Evolutionary conservation across 164 flowering plant species (phyloP).

Genomic region (Berberis thunbergii): DNA sequence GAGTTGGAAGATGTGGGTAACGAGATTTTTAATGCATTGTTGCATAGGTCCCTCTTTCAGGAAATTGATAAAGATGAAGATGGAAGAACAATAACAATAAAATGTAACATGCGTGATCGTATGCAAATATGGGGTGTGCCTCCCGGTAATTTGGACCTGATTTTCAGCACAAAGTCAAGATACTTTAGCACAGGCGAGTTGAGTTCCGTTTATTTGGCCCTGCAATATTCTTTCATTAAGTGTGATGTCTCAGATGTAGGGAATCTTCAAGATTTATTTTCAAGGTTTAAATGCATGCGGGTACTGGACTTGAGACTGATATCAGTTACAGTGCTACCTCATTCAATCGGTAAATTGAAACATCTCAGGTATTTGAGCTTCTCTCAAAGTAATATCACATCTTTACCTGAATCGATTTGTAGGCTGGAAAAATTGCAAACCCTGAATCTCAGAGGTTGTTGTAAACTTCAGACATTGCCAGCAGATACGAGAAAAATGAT

Average conservation of each 20-base stretch:
- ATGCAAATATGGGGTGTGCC: too few species aligned
- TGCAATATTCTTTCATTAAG: neutral
- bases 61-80: too few species aligned
- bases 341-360: neutral
- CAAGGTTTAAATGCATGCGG: neutral
- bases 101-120: too few species aligned
- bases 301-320: neutral
- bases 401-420: constrained; percentile 4
- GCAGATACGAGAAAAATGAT: neutral
- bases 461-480: constrained; percentile 1
- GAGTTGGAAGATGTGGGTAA: too few species aligned
- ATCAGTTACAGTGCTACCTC: neutral
- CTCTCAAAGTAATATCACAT: neutral
- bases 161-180: too few species aligned
- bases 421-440: constrained; percentile 2
- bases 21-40: too few species aligned
- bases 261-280: neutral
- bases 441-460: neutral
- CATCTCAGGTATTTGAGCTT: neutral
- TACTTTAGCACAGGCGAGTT: too few species aligned
- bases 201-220: too few species aligned
- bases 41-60: too few species aligned
- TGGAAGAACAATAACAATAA: too few species aligned
- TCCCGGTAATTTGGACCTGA: too few species aligned
- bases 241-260: neutral